Evolutionary conservation across 495 filamentous ascomycete species (phyloP), one percentile per base, ranked within the genome.

Genomic region (Cetradonia linearis): DNA sequence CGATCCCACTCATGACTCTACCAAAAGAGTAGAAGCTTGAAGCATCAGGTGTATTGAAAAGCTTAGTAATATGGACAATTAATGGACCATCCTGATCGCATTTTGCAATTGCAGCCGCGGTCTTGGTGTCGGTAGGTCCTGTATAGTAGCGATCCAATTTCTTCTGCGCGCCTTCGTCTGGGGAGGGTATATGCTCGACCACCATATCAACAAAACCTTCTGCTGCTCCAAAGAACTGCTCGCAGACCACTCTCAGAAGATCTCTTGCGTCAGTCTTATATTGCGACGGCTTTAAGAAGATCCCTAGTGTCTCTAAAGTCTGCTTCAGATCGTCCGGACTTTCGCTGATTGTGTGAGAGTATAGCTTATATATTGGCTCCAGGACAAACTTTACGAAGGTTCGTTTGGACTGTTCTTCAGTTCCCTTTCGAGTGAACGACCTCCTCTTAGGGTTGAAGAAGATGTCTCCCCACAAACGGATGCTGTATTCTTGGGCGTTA

Each of bases 291-390:
- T 96, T 97, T 60, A 98, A 72, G 31, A 73, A 71, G 65, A 98
- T 94, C 2, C 89, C 89, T 7, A 98, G 78, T 48, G 82, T 86
- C 18, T 78, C 84, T 57, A 98, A 76, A 8, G 88, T 95, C 16
- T 76, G 77, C 70, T 89, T 92, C 52, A 98, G 73, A 64, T 94
- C 89, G 54, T 90, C 84, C 0, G 93, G 88, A 64, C 86, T 91
- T 68, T 95, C 86, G 67, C 91, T 92, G 63, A 98, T 87, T 13
- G 92, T 93, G 66, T 97, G 94, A 8, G 92, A 91, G 72, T 93
- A 97, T 36, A 98, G 77, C 69, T 98, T 98, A 77, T 98, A 98
- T 60, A 98, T 89, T 30, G 93, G 94, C 69, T 98, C 94, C 44
- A 98, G 75, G 38, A 98, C 80, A 66, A 97, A 98, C 68, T 95